Base-by-base conservation (phyloP, 192 early-diverging fungal genomes). In the Coemansia sp. region DNA sequence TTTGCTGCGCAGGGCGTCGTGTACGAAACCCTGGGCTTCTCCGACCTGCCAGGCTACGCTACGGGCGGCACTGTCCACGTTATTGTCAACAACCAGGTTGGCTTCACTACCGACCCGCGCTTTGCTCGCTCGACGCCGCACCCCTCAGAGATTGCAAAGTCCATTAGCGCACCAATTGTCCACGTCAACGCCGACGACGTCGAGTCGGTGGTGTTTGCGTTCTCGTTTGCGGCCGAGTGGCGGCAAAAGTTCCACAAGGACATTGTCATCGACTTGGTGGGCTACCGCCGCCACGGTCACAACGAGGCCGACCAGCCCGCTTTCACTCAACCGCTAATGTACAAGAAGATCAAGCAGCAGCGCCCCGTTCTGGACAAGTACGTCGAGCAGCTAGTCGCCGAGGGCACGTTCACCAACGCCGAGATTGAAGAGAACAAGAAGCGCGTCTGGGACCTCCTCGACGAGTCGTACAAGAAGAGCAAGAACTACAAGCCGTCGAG, bases 251-350 rank as follows among this genome's bases (percentile, higher is more conserved):
- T 94, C 91, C 94, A 96, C 82, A 95, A 93, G 74, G 95, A 97
- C 87, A 93, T 97, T 68, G 95, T 99, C 16, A 84, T 99, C 66
- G 96, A 99, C 66, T 88, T 99, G 73, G 94, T 99, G 33, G 94
- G 97, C 74, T 99, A 99, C 89, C 91, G 97, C 65, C 92, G 92
- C 75, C 91, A 99, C 63, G 97, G 97, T 58, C 97, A 99, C 91
- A 99, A 99, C 86, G 97, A 99, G 85, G 95, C 94, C 43, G 97
- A 99, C 86, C 96, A 99, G 84, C 97, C 97, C 55, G 89, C 88
- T 76, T 99, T 99, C 87, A 99, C 97, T 33, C 97, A 99, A 81
- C 97, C 97, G 47, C 89, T 91, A 75, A 98, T 99, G 96, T 98
- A 98, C 85, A 85, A 91, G 80, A 88, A 88, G 64, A 95, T 99